phyloP scores from a whole-genome alignment of 306 rosid genomes.

The Cyclanthera cordifolia region DNA sequence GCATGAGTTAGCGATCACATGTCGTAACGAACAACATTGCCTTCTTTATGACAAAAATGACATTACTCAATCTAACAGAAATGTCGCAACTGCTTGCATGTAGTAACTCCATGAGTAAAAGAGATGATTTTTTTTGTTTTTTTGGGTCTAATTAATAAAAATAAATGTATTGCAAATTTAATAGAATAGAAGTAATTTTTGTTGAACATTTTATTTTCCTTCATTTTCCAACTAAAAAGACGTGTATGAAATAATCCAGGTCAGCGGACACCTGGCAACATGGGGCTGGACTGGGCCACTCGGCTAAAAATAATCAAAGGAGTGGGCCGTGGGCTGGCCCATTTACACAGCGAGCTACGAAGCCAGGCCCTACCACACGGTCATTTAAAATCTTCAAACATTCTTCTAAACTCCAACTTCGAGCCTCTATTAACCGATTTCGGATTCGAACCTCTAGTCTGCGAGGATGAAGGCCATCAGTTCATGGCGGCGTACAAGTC shows the following conservation, averaged over 20 bases:
- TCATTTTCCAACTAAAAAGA: not conserved
- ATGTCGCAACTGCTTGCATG: too few relatives aligned
- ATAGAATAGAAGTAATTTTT: too few relatives aligned
- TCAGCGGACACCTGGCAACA: conserved; percentile 47
- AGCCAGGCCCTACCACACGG: conserved; percentile 61
- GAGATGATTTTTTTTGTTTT: too few relatives aligned
- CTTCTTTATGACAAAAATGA: too few relatives aligned
- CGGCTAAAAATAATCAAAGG: conserved; percentile 54
- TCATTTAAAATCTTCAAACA: conserved; percentile 67
- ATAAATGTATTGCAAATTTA: too few relatives aligned
- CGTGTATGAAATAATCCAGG: conserved; percentile 22
- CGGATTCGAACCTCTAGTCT: conserved; percentile 37
- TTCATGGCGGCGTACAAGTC: conserved; percentile 50
- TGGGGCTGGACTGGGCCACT: conserved; percentile 52
- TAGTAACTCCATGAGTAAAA: too few relatives aligned
- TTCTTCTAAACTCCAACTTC: conserved; percentile 44
- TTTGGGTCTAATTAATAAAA: too few relatives aligned
- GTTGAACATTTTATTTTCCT: too few relatives aligned
- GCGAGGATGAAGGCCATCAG: conserved; percentile 25
- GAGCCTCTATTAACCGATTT: conserved; percentile 53
- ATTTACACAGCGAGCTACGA: conserved; percentile 32
- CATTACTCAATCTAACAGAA: too few relatives aligned
- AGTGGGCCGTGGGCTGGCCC: conserved; percentile 50
- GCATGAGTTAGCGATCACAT: too few relatives aligned
- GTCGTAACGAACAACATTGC: too few relatives aligned